Evolutionary conservation across 2,329 filamentous ascomycete genomes (phyloP).

Genomic region (Trichoderma asperellum): DNA sequence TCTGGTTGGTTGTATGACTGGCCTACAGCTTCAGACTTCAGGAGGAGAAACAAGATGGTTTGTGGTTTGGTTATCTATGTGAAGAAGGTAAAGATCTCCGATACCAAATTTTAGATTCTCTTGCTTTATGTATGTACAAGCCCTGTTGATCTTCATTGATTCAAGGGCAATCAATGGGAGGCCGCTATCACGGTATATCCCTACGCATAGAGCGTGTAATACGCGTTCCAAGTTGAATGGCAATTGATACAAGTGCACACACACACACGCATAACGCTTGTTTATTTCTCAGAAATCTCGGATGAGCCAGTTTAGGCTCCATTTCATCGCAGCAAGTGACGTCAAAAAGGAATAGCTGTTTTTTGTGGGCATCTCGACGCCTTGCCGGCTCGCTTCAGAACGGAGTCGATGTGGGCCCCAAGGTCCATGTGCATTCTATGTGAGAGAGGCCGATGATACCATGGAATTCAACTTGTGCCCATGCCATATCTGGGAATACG

Average conservation of each 20-base stretch:
- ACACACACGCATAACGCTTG: not conserved
- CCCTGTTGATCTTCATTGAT: not conserved
- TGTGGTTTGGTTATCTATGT: not conserved
- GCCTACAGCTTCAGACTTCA: not conserved
- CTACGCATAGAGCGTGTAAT: not conserved
- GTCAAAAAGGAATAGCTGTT: constrained; percentile 9
- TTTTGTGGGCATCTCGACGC: not conserved
- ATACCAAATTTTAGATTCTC: not conserved
- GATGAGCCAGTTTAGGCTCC: not conserved
- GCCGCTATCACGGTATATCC: not conserved
- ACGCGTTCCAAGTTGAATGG: not conserved
- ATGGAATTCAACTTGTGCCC: not conserved
- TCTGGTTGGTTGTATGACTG: not conserved
- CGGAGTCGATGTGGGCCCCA: not conserved
- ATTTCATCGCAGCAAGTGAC: not conserved
- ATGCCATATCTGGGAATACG: not conserved
- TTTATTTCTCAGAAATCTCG: not conserved
- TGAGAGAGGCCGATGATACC: not conserved
- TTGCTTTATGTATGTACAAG: not conserved
- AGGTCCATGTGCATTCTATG: not conserved
- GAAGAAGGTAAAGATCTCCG: not conserved
- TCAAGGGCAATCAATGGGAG: not conserved
- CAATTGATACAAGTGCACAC: not conserved
- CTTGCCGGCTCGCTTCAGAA: not conserved
- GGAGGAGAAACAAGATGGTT: not conserved